A percentile compares a stretch with the other conserved stretches of the same genome.
phyloP scores from a whole-genome alignment of 2,329 filamentous ascomycete species.

The Colletotrichum sp. region DNA sequence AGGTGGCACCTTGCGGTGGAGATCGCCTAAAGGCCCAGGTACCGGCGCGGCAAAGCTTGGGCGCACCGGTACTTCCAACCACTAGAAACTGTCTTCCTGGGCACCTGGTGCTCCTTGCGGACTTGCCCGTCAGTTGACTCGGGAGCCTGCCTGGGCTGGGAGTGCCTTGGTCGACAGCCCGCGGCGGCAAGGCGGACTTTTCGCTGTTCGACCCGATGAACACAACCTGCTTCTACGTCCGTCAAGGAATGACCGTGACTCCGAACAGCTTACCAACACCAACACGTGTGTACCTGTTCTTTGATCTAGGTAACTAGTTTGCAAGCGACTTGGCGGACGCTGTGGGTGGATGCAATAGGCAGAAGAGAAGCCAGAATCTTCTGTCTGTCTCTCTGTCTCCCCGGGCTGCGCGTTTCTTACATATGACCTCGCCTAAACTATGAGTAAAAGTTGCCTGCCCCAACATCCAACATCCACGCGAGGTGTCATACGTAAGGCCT shows the following conservation, averaged over 20 bases:
- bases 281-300: not conserved
- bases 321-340: not conserved
- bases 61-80: not conserved
- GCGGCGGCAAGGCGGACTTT: constrained; percentile 15
- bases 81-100: not conserved
- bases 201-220: not conserved
- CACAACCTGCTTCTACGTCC: not conserved
- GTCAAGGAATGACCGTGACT: not conserved
- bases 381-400: not conserved
- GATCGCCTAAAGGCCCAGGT: not conserved
- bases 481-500: constrained; percentile 14
- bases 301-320: not conserved
- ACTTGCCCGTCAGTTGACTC: constrained; percentile 11
- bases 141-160: not conserved
- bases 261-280: not conserved
- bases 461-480: constrained; percentile 9
- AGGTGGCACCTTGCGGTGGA: not conserved
- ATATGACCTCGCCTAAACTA: not conserved
- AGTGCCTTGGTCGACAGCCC: constrained; percentile 3
- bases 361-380: not conserved
- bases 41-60: constrained; percentile 1
- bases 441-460: constrained; percentile 13
- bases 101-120: constrained; percentile 9
- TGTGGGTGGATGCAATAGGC: not conserved
- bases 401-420: not conserved